Evolutionary conservation across 139 green algal genomes (phyloP), one percentile per base, ranked within the genome.

Genomic region (Chlorella sorokiniana): DNA sequence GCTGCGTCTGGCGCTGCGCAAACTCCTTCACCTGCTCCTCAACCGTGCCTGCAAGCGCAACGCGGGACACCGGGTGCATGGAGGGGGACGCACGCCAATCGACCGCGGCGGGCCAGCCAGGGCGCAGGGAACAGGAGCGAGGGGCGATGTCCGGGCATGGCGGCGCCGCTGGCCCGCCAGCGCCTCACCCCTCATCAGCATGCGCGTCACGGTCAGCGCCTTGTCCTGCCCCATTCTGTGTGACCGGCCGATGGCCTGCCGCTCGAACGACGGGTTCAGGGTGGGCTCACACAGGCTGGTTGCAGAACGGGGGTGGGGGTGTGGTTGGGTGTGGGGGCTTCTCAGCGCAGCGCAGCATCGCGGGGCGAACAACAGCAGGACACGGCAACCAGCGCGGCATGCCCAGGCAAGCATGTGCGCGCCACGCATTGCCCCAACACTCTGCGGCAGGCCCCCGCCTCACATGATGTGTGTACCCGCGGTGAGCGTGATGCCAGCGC

Each of bases 401-500:
- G n/a, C n/a, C n/a, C n/a, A n/a, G n/a, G n/a, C n/a, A n/a, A n/a
- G n/a, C n/a, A n/a, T n/a, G n/a, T n/a, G n/a, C n/a, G n/a, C n/a
- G n/a, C n/a, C n/a, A n/a, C n/a, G n/a, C n/a, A n/a, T n/a, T n/a
- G n/a, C n/a, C n/a, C n/a, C n/a, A n/a, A n/a, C n/a, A n/a, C n/a
- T n/a, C n/a, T n/a, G n/a, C n/a, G n/a, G 31, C 33, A 11, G 16
- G n/a, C 62, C 8, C 29, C 14, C 62, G 23, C 62, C 62, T 69
- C 62, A 51, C 54, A 76, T 18, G 62, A 83, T 75, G 63, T 84
- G 64, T 2, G 62, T 84, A 37, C 52, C 83, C 42, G 68, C 76
- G 0, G 83, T 87, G 10, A 87, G 73, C 20, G 74, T 87, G 64
- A 87, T 75, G 51, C 83, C 83, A 37, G 79, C 83, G 29, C 70